Evolutionary conservation across 2,329 filamentous ascomycete genomes (phyloP), one percentile per base, ranked within the genome.

Genomic region (Ophiostoma sp.): DNA sequence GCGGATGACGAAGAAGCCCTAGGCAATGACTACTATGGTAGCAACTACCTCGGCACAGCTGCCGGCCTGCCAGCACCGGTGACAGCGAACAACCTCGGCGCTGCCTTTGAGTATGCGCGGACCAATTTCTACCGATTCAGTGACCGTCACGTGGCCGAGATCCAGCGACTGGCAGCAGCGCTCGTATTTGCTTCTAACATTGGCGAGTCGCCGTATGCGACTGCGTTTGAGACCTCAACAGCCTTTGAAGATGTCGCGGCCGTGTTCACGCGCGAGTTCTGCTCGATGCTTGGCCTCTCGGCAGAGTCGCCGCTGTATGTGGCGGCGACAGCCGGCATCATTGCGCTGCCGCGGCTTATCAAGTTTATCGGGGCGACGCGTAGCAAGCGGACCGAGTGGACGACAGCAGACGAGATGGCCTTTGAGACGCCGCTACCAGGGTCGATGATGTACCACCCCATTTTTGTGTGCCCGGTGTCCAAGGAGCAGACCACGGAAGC

Each of bases 381-480:
- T 74, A 88, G 92, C 73, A 93, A 94, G 78, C 88, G 91, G 71
- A 96, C 94, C 0, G 93, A 96, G 78, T 99, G 95, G 95, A 97
- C 93, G 0, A 93, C 92, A 4, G 86, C 90, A 70, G 89, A 95
- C 75, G 95, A 99, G 77, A 82, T 99, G 18, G 92, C 94, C 0
- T 95, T 93, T 75, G 83, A 80, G 74, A 88, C 85, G 1, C 83
- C 85, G 2, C 78, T 88, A 1, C 85, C 86, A 0, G 75, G 78
- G 65, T 83, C 81, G 72, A 87, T 87, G 84, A 81, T 88, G 65
- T 99, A 96, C 81, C 95, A 99, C 78, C 91, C 91, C 68, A 97
- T 99, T 75, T 99, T 99, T 76, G 95, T 99, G 58, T 99, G 95
- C 75, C 95, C 95, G 0, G 95, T 99, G 5, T 93, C 90, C 74